Base-by-base conservation (phyloP, 129 eudicot genomes). In the Heracleum sosnowskyi region DNA sequence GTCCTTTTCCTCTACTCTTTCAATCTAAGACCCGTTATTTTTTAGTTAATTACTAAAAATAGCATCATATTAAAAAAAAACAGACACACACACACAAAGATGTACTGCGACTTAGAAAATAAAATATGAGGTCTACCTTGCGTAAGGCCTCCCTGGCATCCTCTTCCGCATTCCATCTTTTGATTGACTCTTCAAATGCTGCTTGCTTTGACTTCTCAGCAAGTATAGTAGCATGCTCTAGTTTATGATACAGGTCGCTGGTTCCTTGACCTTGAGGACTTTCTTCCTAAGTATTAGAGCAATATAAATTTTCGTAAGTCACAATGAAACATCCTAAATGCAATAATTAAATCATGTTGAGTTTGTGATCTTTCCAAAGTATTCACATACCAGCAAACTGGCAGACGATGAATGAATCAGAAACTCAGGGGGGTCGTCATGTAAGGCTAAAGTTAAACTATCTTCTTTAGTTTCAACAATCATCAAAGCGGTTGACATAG, bases 131-230 rank as follows among this genome's bases (percentile, higher is more conserved):
- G 53, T 49, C 75, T 64, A 91, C 98, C 93, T 81, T 78, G n/a
- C 18, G 82, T 47, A 83, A 71, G 83, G 93, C 92, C 78, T 91
- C 93, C 33, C 86, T 78, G 74, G 91, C 93, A 83, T 93, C 95
- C 85, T 91, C 97, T 86, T 89, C 95, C 81, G 95, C 89, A 69
- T 80, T 91, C 90, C 90, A 85, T 74, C 93, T 84, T 64, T 79
- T 79, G 69, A 93, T 83, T 17, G 96, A 85, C 90, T 89, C 90
- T 79, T 86, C 84, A 69, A 82, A 86, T n/a, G 88, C 89, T 78
- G 55, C 60, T 82, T 84, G 91, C 80, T 83, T 88, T 74, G 89
- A 75, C 64, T 85, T 82, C 78, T 88, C 89, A 74, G 88, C 91
- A 84, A 89, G 87, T 37, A 76, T 85, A n/a, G 42, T 44, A 40